A percentile compares a stretch with the other conserved stretches of the same genome.
Evolutionary conservation across 169 alveolate species (phyloP).

Genomic region (Plasmodium berghei): DNA sequence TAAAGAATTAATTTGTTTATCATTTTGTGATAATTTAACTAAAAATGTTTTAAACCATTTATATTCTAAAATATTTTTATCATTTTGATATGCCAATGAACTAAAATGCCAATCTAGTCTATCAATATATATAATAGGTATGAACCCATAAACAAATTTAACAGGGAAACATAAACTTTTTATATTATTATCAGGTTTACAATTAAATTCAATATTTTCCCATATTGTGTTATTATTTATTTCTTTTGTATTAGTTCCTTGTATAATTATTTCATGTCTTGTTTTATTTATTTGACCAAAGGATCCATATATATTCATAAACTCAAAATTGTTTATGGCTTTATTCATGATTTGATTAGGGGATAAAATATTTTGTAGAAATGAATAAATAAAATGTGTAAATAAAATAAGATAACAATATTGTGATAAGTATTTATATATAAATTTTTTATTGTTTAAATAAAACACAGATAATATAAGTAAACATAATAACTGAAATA

Average conservation of each 20-base stretch:
- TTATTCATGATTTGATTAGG: conserved; percentile 65
- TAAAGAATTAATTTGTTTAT: conserved; percentile 13
- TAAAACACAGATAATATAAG: conserved; percentile 5
- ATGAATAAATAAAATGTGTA: conserved; percentile 22
- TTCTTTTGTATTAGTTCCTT: not conserved
- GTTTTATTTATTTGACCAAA: conserved; percentile 43
- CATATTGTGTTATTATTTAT: conserved; percentile 14
- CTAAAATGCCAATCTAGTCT: conserved; percentile 72
- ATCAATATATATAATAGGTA: conserved; percentile 60
- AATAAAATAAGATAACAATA: conserved; percentile 44
- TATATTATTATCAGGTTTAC: conserved; percentile 51
- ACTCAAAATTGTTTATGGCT: conserved; percentile 22
- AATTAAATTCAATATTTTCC: conserved; percentile 38
- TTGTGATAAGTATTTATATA: conserved; percentile 17
- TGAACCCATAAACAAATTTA: conserved; percentile 17
- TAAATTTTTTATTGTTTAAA: conserved; percentile 33
- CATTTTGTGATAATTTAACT: conserved; percentile 14
- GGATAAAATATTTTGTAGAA: conserved; percentile 35
- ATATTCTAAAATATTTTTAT: conserved; percentile 15
- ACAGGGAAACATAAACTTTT: conserved; percentile 26
- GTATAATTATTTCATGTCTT: conserved; percentile 40
- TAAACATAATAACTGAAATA: conserved; percentile 6
- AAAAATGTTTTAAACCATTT: conserved; percentile 45
- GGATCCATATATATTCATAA: conserved; percentile 64
- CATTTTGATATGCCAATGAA: conserved; percentile 1